Conservation (phyloP, 352 stramenopile genomes). For the Peronospora farinosa region DNA sequence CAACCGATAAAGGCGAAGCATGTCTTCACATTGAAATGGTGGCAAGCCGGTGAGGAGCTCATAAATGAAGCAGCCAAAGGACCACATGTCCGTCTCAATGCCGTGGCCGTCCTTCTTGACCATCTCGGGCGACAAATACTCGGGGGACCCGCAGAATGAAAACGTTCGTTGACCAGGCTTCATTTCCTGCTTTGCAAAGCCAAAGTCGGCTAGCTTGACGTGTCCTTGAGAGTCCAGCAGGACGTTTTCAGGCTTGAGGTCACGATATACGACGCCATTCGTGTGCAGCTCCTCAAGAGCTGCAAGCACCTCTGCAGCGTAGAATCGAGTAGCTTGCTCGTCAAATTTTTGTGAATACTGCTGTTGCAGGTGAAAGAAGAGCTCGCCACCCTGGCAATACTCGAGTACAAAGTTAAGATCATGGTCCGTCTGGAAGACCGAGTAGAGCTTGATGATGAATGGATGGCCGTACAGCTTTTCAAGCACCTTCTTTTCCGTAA, state of each 20-base stretch:
- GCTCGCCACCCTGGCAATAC: constrained; percentile 77
- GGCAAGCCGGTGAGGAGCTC: constrained; percentile 67
- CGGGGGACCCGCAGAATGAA: constrained; percentile 78
- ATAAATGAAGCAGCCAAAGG: constrained; percentile 81
- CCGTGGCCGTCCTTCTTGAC: constrained; percentile 62
- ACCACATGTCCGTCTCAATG: constrained; percentile 83
- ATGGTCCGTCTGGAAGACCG: constrained; percentile 64
- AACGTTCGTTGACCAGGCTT: constrained; percentile 46
- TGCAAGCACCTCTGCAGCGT: constrained; percentile 65
- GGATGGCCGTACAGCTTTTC: constrained; percentile 53
- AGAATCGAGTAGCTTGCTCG: constrained; percentile 56
- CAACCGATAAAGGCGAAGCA: constrained; percentile 51
- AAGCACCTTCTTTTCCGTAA: constrained; percentile 75
- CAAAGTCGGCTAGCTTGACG: constrained; percentile 80
- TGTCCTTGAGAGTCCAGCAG: constrained; percentile 68
- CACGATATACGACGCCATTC: constrained; percentile 42
- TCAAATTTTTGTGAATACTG: constrained; percentile 65
- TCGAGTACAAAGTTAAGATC: constrained; percentile 83
- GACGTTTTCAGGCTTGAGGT: constrained; percentile 80
- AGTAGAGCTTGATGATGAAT: constrained; percentile 74
- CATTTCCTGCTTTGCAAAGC: constrained; percentile 76
- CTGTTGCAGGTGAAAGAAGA: constrained; percentile 84
- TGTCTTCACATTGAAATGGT: constrained; percentile 65
- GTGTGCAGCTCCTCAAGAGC: constrained; percentile 48
- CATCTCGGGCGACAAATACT: constrained; percentile 86